phyloP scores from a whole-genome alignment of 805 yeast genomes.

The Yarrowia deformans region DNA sequence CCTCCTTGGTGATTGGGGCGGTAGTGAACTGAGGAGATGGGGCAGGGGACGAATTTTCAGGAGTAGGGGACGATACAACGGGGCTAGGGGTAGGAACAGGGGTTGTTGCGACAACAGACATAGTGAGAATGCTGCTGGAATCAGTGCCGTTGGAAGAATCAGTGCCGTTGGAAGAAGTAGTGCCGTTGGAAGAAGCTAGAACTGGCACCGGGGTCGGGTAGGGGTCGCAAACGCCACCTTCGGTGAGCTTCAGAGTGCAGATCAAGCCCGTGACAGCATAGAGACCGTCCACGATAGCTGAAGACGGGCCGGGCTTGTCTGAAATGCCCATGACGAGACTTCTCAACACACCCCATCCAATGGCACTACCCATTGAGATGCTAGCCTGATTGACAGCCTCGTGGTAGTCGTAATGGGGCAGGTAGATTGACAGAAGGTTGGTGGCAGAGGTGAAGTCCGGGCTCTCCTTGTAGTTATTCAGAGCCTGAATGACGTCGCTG shows the following conservation, averaged over 20 bases:
- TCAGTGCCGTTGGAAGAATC: no score
- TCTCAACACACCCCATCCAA: neutral
- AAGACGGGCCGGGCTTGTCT: neutral
- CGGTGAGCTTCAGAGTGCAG: neutral
- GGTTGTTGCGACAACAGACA: no score
- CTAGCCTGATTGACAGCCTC: neutral
- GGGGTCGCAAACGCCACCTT: neutral
- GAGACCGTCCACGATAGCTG: neutral
- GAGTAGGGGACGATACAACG: no score
- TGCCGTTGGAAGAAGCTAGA: no score
- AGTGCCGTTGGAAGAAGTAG: no score
- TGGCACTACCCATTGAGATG: no score
- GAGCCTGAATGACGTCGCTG: neutral
- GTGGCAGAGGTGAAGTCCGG: slow-evolving; percentile 11
- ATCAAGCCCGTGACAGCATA: neutral
- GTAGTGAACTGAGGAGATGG: no score
- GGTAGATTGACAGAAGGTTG: neutral
- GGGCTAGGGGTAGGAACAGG: no score
- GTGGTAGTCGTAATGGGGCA: slow-evolving; percentile 3
- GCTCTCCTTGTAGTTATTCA: neutral
- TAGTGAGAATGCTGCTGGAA: no score
- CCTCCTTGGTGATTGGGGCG: neutral
- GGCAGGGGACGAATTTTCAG: no score
- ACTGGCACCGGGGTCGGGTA: no score
- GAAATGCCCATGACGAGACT: neutral